Evolutionary conservation across 257 asterid species (phyloP), one percentile per base, ranked within the genome.

Genomic region (Solanum corneliomulleri): DNA sequence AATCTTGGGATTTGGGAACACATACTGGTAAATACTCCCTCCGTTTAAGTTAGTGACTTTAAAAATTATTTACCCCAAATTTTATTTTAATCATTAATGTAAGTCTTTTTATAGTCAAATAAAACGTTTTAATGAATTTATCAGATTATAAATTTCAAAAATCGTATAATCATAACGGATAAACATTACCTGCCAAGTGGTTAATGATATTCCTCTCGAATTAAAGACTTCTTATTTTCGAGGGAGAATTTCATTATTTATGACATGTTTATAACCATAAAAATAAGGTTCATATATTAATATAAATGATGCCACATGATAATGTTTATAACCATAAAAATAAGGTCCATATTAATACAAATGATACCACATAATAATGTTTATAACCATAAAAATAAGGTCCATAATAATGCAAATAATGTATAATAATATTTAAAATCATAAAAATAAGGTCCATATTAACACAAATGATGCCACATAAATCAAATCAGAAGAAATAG

Each of bases 361-460:
- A 1, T 33, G 6, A 33, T 18, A 0, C 11, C 8, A 33, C 2
- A 29, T 33, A 71, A 33, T 33, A 33, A 33, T 68, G 1, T 15
- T 35, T 35, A 31, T 70, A 70, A 31, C 7, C 0, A 3, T 33
- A 33, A 33, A 33, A 33, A 33, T 33, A 33, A 3, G 35, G 4
- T 33, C 35, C 35, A 33, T 29, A 29, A 29, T 29, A 29, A 29
- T 29, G 29, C 29, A 29, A 29, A 29, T 29, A 29, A 29, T 29
- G 29, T 29, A 29, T 31, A 31, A 31, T 2, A 31, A 31, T 68
- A 1, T 29, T 35, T 35, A 31, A 31, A 70, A 31, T 2, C 0
- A 69, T 1, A 29, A 0, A 7, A 47, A 14, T 47, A 60, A 60
- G 9, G 5, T 9, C 0, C 7, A 2, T 16, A 8, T 15, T 4